Percentiles rank a stretch among this genome's conserved stretches.
Conservation (phyloP, 176 grass and related monocot species). For the Musa troglodytarum region DNA sequence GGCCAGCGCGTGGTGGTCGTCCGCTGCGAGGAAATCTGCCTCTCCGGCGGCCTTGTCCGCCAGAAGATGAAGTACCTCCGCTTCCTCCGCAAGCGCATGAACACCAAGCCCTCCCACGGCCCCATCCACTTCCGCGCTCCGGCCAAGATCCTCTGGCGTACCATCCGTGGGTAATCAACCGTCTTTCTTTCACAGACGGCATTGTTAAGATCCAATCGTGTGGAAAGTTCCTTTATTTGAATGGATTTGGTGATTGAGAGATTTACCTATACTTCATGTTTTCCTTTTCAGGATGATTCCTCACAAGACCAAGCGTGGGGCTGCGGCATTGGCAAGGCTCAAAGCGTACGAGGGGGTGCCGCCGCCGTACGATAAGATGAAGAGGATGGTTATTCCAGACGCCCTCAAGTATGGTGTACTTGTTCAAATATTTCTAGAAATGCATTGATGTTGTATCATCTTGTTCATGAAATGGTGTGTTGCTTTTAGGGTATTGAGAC, state of each 20-base stretch:
- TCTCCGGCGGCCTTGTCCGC: slow-evolving; percentile 10
- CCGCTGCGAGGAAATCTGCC: slow-evolving; percentile 19
- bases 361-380: slow-evolving; percentile 9
- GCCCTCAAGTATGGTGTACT: slow-evolving; percentile 5
- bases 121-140: slow-evolving; percentile 19
- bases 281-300: slow-evolving; percentile 12
- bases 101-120: slow-evolving; percentile 15
- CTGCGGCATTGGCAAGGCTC: slow-evolving; percentile 13
- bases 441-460: neutral
- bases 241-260: neutral
- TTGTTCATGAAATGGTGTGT: neutral
- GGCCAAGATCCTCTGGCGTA: slow-evolving; percentile 21
- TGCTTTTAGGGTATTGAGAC: slow-evolving; percentile 4
- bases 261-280: neutral
- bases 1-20: slow-evolving; percentile 12
- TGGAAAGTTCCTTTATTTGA: neutral
- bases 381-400: slow-evolving; percentile 10
- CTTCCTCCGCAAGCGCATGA: slow-evolving; percentile 18
- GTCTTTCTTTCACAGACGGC: neutral
- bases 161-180: slow-evolving; percentile 12
- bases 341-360: slow-evolving; percentile 15
- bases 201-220: neutral
- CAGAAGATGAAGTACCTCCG: slow-evolving; percentile 21
- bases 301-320: slow-evolving; percentile 16
- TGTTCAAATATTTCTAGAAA: neutral